phyloP scores from a whole-genome alignment of 139 green algal genomes.

The Chlorella sp. region DNA sequence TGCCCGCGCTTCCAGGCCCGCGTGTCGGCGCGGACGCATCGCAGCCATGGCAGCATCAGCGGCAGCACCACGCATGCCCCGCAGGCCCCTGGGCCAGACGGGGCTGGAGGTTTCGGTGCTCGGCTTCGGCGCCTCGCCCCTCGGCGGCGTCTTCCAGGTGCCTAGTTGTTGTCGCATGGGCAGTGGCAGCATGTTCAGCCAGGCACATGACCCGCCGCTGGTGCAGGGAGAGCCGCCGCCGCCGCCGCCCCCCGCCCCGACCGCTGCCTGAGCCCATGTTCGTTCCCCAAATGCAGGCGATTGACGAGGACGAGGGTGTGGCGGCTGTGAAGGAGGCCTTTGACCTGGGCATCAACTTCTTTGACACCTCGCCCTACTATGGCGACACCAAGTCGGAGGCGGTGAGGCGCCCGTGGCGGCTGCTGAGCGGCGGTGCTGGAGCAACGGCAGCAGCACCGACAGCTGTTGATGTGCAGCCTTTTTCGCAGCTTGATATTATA shows the following conservation, averaged over 20 bases:
- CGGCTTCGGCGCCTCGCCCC: constrained; percentile 91
- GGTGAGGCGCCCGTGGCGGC: constrained; percentile 46
- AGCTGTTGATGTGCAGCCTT: neutral
- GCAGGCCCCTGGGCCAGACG: constrained; percentile 80
- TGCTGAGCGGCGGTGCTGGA: neutral
- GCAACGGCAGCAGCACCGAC: neutral
- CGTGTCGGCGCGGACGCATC: no score
- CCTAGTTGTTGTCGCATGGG: neutral
- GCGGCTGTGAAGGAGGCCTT: constrained; percentile 86
- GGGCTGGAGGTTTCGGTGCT: constrained; percentile 90
- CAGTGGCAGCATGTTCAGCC: neutral
- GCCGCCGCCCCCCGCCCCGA: neutral
- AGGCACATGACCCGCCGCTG: neutral
- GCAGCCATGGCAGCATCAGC: neutral
- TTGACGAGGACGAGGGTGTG: constrained; percentile 75
- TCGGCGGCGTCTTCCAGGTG: constrained; percentile 90
- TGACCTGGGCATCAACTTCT: constrained; percentile 92
- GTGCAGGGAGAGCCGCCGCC: neutral
- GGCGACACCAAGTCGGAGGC: constrained; percentile 83
- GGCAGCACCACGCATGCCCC: constrained; percentile 57
- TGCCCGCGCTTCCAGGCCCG: no score
- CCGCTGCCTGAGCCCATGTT: neutral
- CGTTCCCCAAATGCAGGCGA: constrained; percentile 46
- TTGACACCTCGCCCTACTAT: constrained; percentile 97
- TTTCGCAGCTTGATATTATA: no score